Evolutionary conservation across 1,284 basidiomycete species (phyloP), one percentile per base, ranked within the genome.

Genomic region (Sporisorium reilianum): DNA sequence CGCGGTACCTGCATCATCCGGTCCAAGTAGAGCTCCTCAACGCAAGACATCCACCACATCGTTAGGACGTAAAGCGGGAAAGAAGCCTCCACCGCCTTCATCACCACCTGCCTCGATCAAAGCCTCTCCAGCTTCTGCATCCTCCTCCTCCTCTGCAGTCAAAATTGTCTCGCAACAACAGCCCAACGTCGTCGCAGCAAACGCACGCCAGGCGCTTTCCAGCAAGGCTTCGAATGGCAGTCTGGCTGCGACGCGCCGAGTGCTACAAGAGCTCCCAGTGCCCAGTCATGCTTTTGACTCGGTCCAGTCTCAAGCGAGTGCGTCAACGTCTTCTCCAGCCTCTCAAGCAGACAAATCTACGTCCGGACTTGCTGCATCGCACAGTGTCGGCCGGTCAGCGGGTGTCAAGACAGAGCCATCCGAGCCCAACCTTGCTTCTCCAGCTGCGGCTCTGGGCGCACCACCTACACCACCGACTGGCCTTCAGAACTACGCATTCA

Each of bases 401-500:
- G 5, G 3, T 2, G 28, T 64, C 42, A 70, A 70, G 20, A 2
- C 49, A 26, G 61, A 70, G 45, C 54, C 67, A 18, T 20, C 20
- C 5, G 56, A 58, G 18, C 32, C 53, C 18, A 45, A 3, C 26
- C 8, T 51, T 12, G 55, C 5, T 1, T 20, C 40, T 41, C 18
- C 26, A 6, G 22, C 11, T 5, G 38, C 50, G 10, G 5, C 51
- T 20, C 38, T 58, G 10, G 68, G 63, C 1, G 40, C 63, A 10
- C 50, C 63, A 48, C 68, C 68, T 16, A 65, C 68, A 46, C 68
- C 68, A 22, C 68, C 63, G 2, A 52, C 55, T 2, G 62, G 28
- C 11, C 68, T 71, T 26, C 62, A 54, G 14, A 64, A 65, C 30
- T 71, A 65, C 23, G 68, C 68, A 34, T 71, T 65, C 52, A 71